These are phyloP conservation scores for Boletus insuetus DNA, from an alignment of 768 basidiomycete species.

Conservation along the genomic window DNA sequence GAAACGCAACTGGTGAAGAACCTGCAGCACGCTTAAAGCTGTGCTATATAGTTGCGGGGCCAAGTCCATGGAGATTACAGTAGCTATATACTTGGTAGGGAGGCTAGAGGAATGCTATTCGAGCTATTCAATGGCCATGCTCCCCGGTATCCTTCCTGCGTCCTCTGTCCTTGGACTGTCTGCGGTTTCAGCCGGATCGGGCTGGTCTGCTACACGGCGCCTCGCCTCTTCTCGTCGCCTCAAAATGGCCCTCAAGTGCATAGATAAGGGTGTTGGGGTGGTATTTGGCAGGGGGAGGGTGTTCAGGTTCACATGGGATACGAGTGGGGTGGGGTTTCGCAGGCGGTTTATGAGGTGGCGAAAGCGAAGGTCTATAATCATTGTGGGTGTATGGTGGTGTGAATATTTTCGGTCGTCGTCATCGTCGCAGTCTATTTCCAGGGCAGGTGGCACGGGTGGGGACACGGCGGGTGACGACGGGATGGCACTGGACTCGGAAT, in stretches of 20 bases:
- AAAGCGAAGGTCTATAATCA: constrained; percentile 65
- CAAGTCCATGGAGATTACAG: constrained; percentile 12
- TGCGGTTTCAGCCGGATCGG: constrained; percentile 18
- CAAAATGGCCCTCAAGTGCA: constrained; percentile 49
- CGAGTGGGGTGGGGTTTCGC: constrained; percentile 48
- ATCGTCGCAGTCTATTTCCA: constrained; percentile 22
- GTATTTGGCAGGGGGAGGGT: constrained; percentile 61
- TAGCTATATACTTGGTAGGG: constrained; percentile 18
- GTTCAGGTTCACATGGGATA: constrained; percentile 27
- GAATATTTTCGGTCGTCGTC: constrained; percentile 19
- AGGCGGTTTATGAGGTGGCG: constrained; percentile 53
- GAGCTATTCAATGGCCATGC: constrained; percentile 24
- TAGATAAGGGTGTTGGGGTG: constrained; percentile 49
- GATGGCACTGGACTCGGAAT: constrained; percentile 38
- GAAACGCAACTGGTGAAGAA: constrained; percentile 52
- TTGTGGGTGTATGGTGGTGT: constrained; percentile 34
- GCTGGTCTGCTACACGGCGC: constrained; percentile 29
- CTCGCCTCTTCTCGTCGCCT: constrained; percentile 46
- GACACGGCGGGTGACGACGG: constrained; percentile 24
- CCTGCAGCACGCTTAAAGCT: neutral
- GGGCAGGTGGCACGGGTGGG: constrained; percentile 22
- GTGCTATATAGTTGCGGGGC: constrained; percentile 6
- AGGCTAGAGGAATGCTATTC: too few species aligned
- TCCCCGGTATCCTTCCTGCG: constrained; percentile 34
- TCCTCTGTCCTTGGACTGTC: constrained; percentile 38